Conservation (phyloP, 257 asterid species). For the Anisodus tanguticus region DNA sequence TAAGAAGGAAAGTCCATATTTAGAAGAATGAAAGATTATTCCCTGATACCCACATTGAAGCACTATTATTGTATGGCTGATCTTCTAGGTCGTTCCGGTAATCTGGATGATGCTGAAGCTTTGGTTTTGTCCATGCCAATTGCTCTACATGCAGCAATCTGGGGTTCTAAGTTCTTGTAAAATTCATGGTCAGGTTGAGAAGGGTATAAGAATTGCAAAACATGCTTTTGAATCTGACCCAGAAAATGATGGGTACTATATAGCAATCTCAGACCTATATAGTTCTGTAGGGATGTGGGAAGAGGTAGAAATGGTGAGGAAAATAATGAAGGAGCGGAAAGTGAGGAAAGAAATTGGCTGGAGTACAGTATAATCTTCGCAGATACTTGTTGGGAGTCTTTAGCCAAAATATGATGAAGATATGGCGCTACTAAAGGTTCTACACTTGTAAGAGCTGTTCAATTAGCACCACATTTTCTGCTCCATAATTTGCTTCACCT, state of each 20-base stretch:
- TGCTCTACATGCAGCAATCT: conserved; percentile 67
- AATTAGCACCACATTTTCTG: neutral
- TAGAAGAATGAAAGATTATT: conserved; percentile 54
- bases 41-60: conserved; percentile 59
- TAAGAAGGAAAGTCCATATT: conserved; percentile 63
- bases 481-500: neutral
- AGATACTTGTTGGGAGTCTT: neutral
- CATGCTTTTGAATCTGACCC: conserved; percentile 76
- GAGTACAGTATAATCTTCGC: conserved; percentile 57
- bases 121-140: conserved; percentile 70
- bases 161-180: conserved; percentile 86
- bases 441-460: neutral
- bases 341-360: conserved; percentile 71
- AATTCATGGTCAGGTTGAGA: conserved; percentile 56
- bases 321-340: conserved; percentile 58
- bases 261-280: conserved; percentile 66
- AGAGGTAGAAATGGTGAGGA: conserved; percentile 64
- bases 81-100: conserved; percentile 69
- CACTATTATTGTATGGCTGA: conserved; percentile 84
- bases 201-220: conserved; percentile 77
- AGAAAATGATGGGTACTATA: conserved; percentile 76
- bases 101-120: conserved; percentile 67
- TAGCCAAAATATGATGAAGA: neutral
- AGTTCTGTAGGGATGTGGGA: conserved; percentile 74
- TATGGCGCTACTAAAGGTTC: neutral